Conservation (phyloP, 1,139 yeast species). For the Yamadazyma songkhlaensis region DNA sequence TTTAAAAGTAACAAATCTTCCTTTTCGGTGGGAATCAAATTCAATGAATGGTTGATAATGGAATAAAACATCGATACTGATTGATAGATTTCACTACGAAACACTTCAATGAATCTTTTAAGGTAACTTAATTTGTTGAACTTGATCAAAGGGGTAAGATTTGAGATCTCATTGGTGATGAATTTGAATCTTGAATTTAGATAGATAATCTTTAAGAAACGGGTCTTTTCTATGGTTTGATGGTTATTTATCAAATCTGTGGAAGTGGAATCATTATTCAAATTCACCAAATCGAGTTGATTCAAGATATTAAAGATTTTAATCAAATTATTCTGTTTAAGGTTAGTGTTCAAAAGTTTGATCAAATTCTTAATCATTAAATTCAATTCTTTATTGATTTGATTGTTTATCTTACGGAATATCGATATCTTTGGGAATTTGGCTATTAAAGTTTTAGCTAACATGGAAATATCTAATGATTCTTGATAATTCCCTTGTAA, state of each 20-base stretch:
- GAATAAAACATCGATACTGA: slow-evolving; percentile 66
- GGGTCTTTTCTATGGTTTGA: slow-evolving; percentile 11
- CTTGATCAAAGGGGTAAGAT: slow-evolving; percentile 52
- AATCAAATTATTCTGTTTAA: slow-evolving; percentile 72
- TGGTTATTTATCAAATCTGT: slow-evolving; percentile 13
- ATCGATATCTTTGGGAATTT: slow-evolving; percentile 65
- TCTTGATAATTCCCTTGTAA: slow-evolving; percentile 86
- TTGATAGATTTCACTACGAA: slow-evolving; percentile 77
- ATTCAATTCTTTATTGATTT: slow-evolving; percentile 55
- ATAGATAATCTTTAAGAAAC: slow-evolving; percentile 44
- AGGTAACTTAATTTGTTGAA: slow-evolving; percentile 61
- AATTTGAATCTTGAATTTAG: slow-evolving; percentile 59
- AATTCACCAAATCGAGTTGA: slow-evolving; percentile 45
- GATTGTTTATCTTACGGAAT: slow-evolving; percentile 53
- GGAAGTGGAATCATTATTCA: slow-evolving; percentile 2
- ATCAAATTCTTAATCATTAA: slow-evolving; percentile 69
- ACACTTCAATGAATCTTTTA: slow-evolving; percentile 76
- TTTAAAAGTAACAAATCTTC: slow-evolving; percentile 28
- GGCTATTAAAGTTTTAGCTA: slow-evolving; percentile 62
- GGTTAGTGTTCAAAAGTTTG: slow-evolving; percentile 66
- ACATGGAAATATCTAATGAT: slow-evolving; percentile 74
- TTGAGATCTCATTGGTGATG: slow-evolving; percentile 56
- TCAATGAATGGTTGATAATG: slow-evolving; percentile 43
- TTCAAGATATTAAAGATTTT: slow-evolving; percentile 76
- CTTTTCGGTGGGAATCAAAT: slow-evolving; percentile 12